Percentiles rank a stretch among this genome's conserved stretches.
Conservation (phyloP, 2,329 filamentous ascomycete species). For the Ilyonectria destructans region DNA sequence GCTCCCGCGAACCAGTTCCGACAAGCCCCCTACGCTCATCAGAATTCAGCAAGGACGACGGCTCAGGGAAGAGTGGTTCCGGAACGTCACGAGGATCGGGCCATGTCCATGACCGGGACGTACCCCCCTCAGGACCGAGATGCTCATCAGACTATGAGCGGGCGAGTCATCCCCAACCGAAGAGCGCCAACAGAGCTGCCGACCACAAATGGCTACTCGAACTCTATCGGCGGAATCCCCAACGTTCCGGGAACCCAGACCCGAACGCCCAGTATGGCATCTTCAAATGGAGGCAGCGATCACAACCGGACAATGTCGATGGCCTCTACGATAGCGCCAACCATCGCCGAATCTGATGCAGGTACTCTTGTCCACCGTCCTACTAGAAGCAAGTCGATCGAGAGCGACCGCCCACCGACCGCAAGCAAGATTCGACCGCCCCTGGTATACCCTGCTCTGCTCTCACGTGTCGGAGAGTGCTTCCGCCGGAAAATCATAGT, state of each 20-base stretch:
- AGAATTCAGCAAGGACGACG: constrained; percentile 82
- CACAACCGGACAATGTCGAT: constrained; percentile 87
- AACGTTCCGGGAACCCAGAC: constrained; percentile 70
- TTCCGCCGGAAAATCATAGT: constrained; percentile 92
- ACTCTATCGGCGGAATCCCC: constrained; percentile 58
- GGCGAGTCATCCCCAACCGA: constrained; percentile 87
- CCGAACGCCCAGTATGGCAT: constrained; percentile 75
- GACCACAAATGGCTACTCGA: constrained; percentile 55
- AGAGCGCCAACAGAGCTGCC: constrained; percentile 62
- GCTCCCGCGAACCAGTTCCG: constrained; percentile 83
- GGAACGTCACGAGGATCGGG: constrained; percentile 90
- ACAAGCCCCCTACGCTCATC: constrained; percentile 79
- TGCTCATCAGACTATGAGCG: constrained; percentile 93
- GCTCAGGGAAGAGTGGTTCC: constrained; percentile 93
- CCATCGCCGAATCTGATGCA: constrained; percentile 74
- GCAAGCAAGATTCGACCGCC: constrained; percentile 79
- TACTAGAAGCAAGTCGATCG: constrained; percentile 71
- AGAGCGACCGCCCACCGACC: constrained; percentile 71
- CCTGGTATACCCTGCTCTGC: constrained; percentile 91
- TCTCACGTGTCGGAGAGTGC: constrained; percentile 94
- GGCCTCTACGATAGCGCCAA: constrained; percentile 86
- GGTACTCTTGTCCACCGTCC: constrained; percentile 68
- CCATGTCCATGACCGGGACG: constrained; percentile 94
- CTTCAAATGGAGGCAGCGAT: constrained; percentile 65
- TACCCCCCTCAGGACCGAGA: constrained; percentile 80